Evolutionary conservation across 1,284 basidiomycete species (phyloP), one percentile per base, ranked within the genome.

Genomic region (Chalciporus sp.): DNA sequence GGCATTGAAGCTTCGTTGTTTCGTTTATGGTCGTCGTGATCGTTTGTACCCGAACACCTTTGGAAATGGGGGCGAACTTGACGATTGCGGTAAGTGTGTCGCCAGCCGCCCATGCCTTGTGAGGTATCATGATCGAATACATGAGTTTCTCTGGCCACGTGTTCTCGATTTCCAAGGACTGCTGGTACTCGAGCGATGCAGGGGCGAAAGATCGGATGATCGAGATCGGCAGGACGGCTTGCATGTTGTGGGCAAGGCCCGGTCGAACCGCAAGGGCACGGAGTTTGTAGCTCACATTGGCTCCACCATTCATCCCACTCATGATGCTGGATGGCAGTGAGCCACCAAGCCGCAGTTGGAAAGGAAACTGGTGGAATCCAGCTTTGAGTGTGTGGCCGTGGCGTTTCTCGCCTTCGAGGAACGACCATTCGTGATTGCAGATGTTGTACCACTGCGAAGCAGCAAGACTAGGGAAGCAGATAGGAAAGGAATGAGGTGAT

Each of bases 111-210:
- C 91, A 97, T 0, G 94, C 95, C 69, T 92, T 94, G 76, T 92
- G 90, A 0, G 91, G 91, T 42, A 94, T 72, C 77, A 89, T 84
- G 64, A 95, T 84, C 7, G 88, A 86, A 72, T 95, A 95, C 90
- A 94, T 94, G 70, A 95, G 76, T 74, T 96, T 98, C 39, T 90
- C 90, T 0, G 95, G 94, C 95, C 95, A 98, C 12, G 93, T 95
- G 71, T 95, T 96, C 72, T 96, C 94, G 58, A 91, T 88, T 71
- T 98, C 95, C 55, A 96, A 82, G 1, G 93, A 94, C 71, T 97
- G 94, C 66, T 93, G 94, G 76, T 93, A 97, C 72, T 97, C 95
- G 62, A 96, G 82, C 1, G 94, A 89, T 60, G 95, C 93, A 3
- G 83, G 71, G 6, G 84, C 79, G 63, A 94, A 90, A 3, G 87